Evolutionary conservation across 805 yeast genomes (phyloP).

Genomic region (Sungouiella thailandica): DNA sequence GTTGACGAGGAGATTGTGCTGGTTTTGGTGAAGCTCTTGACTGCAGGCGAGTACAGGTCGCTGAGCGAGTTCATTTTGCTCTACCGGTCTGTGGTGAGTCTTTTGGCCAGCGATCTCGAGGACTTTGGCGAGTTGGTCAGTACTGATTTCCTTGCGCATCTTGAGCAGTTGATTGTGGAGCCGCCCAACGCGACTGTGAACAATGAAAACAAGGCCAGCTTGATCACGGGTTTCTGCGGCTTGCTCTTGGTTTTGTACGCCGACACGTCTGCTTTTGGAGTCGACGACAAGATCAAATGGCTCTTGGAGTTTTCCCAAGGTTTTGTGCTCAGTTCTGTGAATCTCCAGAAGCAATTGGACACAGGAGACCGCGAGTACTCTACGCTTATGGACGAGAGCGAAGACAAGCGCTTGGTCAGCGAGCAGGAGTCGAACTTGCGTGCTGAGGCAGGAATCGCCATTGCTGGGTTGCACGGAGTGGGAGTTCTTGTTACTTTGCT

Average conservation of each 20-base stretch:
- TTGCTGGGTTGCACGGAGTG: conserved; percentile 43
- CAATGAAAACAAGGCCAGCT: conserved; percentile 33
- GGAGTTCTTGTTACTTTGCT: conserved; percentile 43
- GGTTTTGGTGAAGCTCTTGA: conserved; percentile 31
- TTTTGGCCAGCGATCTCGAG: conserved; percentile 46
- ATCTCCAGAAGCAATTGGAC: conserved; percentile 27
- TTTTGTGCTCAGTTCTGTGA: conserved; percentile 23
- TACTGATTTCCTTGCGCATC: conserved; percentile 23
- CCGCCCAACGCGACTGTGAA: conserved; percentile 31
- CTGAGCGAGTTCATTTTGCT: conserved; percentile 38
- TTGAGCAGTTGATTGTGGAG: conserved; percentile 27
- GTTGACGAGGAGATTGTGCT: conserved; percentile 33
- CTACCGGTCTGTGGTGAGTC: conserved; percentile 36
- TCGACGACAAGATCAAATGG: conserved; percentile 42
- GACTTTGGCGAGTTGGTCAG: conserved; percentile 40
- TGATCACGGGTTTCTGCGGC: conserved; percentile 34
- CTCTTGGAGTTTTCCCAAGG: conserved; percentile 43
- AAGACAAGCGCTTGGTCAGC: conserved; percentile 29
- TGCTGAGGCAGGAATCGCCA: conserved; percentile 33
- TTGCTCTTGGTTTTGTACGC: conserved; percentile 41
- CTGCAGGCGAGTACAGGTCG: conserved; percentile 29
- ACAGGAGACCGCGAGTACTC: conserved; percentile 42
- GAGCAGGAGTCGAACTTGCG: conserved; percentile 28
- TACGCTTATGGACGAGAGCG: conserved; percentile 32
- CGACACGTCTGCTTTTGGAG: conserved; percentile 46